Evolutionary conservation across 768 basidiomycete genomes (phyloP).

Genomic region (Boletus fagicola): DNA sequence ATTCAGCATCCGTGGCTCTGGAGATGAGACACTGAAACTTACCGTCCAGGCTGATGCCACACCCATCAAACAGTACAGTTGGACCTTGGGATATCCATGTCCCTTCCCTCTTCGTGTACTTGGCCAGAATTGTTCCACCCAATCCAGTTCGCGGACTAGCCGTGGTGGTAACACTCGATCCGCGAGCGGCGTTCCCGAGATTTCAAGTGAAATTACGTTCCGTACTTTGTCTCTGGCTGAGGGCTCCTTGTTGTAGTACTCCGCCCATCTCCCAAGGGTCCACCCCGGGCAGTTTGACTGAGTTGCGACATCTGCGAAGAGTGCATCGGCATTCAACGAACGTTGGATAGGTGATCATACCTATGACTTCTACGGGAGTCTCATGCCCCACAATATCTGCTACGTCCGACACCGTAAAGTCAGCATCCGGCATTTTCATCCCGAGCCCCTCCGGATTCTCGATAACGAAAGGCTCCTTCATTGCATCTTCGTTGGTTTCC

Average conservation of each 20-base stretch:
- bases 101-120: slow-evolving; percentile 68
- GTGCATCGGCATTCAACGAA: slow-evolving; percentile 1
- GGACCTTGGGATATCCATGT: slow-evolving; percentile 86
- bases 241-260: slow-evolving; percentile 72
- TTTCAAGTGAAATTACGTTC: slow-evolving; percentile 95
- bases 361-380: slow-evolving; percentile 87
- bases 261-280: slow-evolving; percentile 89
- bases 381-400: slow-evolving; percentile 77
- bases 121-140: slow-evolving; percentile 98
- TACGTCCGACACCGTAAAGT: slow-evolving; percentile 78
- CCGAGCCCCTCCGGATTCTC: slow-evolving; percentile 78
- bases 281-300: slow-evolving; percentile 85
- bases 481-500: slow-evolving; percentile 64
- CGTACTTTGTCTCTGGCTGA: slow-evolving; percentile 78
- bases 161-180: slow-evolving; percentile 79
- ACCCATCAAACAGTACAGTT: slow-evolving; percentile 96
- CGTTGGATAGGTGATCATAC: slow-evolving; percentile 40
- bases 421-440: slow-evolving; percentile 79
- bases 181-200: slow-evolving; percentile 81
- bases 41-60: slow-evolving; percentile 94
- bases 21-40: slow-evolving; percentile 29
- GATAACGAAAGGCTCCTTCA: slow-evolving; percentile 82
- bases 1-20: background rate
- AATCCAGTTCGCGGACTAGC: slow-evolving; percentile 86
- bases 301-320: slow-evolving; percentile 70